Conservation (phyloP, 345 rosid species). For the Mangifera indica region DNA sequence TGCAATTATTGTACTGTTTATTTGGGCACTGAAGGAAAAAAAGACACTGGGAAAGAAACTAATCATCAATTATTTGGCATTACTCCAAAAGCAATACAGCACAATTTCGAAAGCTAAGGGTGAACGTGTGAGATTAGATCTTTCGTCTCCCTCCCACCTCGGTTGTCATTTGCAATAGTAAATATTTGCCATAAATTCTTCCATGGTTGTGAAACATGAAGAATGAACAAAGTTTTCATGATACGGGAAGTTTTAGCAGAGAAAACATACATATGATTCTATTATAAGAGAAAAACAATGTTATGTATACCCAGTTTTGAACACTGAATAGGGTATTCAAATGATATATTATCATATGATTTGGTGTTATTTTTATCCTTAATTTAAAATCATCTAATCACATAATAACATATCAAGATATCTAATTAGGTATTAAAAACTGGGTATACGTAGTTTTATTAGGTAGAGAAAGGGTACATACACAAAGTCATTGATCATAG, state of each 20-base stretch:
- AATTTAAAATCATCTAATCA: too few species aligned
- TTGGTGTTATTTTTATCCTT: too few species aligned
- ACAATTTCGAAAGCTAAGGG: not conserved
- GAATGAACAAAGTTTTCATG: too few species aligned
- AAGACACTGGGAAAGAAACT: not conserved
- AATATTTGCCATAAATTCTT: not conserved
- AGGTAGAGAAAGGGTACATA: not conserved
- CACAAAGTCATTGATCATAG: not conserved
- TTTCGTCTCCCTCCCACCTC: not conserved
- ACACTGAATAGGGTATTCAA: too few species aligned
- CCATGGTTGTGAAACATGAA: too few species aligned
- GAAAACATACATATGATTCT: not conserved
- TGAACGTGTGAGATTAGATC: not conserved
- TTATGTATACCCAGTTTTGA: too few species aligned
- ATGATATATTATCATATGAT: too few species aligned
- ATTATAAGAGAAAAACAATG: not conserved
- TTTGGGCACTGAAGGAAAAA: too few species aligned
- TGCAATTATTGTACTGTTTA: not conserved
- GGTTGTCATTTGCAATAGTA: not conserved
- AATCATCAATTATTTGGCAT: not conserved
- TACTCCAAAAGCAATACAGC: not conserved
- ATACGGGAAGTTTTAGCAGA: not conserved
- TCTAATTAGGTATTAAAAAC: too few species aligned
- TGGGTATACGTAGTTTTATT: too few species aligned
- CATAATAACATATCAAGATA: too few species aligned